phyloP scores from a whole-genome alignment of 768 basidiomycete genomes.

The Termitomyces sp. region DNA sequence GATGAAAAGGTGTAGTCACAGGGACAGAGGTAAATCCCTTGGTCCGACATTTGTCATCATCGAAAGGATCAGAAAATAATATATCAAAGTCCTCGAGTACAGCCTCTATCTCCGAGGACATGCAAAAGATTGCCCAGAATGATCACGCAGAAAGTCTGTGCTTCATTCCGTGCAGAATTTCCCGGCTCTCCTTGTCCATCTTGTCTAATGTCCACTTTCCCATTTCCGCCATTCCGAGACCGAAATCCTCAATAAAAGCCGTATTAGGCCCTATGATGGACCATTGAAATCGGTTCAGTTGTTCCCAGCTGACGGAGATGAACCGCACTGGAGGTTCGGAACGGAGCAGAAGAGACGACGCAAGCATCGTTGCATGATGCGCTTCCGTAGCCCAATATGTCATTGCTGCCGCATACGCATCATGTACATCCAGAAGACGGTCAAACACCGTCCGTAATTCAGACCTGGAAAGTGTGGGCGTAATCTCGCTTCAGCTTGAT shows the following conservation, averaged over 20 bases:
- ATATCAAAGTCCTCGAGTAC: background rate
- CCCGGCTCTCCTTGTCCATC: background rate
- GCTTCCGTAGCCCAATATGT: background rate
- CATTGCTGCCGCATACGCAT: background rate
- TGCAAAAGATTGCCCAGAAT: slow-evolving; percentile 7
- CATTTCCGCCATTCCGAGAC: background rate
- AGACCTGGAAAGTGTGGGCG: background rate
- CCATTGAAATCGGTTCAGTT: slow-evolving; percentile 1
- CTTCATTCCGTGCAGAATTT: background rate
- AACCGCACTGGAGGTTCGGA: background rate
- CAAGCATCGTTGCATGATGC: background rate
- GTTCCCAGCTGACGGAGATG: background rate
- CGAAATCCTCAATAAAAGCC: slow-evolving; percentile 2
- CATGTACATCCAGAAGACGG: background rate
- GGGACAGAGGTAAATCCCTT: background rate
- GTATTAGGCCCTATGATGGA: background rate
- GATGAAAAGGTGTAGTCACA: background rate
- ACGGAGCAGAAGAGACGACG: background rate
- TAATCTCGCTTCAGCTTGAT: background rate
- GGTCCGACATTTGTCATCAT: background rate
- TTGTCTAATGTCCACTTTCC: background rate
- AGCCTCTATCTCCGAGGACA: background rate
- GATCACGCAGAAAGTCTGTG: background rate
- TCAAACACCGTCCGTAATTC: background rate
- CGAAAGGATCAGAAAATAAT: background rate